Evolutionary conservation across 73 alveolate genomes (phyloP).

Genomic region (Vitrella brassicaformis): DNA sequence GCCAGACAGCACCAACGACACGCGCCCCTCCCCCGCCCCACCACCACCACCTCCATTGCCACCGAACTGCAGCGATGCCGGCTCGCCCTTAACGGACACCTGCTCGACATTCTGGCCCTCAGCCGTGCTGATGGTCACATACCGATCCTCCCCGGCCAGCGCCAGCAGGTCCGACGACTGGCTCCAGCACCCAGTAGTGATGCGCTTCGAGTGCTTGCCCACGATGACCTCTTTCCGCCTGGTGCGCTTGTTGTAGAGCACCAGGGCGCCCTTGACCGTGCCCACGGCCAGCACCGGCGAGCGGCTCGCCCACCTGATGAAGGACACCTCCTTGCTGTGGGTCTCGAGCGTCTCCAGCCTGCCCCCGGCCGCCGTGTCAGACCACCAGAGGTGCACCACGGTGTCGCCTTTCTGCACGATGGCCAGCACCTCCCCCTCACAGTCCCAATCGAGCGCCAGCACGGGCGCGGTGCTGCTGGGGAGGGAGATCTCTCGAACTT

Average conservation of each 20-base stretch:
- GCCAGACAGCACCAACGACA: slow-evolving; percentile 8
- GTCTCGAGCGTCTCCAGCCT: slow-evolving; percentile 35
- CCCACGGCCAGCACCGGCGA: slow-evolving; percentile 89
- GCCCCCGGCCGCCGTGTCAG: too few relatives aligned
- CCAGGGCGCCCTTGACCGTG: slow-evolving; percentile 90
- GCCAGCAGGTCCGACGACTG: slow-evolving; percentile 31
- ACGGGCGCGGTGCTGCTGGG: slow-evolving; percentile 62
- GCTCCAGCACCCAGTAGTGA: slow-evolving; percentile 83
- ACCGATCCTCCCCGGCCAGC: slow-evolving; percentile 83
- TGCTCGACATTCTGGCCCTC: slow-evolving; percentile 80
- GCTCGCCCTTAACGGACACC: slow-evolving; percentile 72
- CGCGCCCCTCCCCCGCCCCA: too few relatives aligned
- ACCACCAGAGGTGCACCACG: slow-evolving; percentile 18
- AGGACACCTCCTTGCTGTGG: slow-evolving; percentile 37
- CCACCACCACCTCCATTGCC: not conserved
- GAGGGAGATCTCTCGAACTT: slow-evolving; percentile 61
- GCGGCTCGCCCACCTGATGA: slow-evolving; percentile 83
- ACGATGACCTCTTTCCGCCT: slow-evolving; percentile 84
- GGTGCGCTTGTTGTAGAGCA: slow-evolving; percentile 86
- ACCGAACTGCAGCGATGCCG: slow-evolving; percentile 64
- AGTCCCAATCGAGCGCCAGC: slow-evolving; percentile 79
- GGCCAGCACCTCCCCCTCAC: slow-evolving; percentile 90
- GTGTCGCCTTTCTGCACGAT: slow-evolving; percentile 61
- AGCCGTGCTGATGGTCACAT: slow-evolving; percentile 74
- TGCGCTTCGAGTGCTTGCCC: slow-evolving; percentile 91